A percentile compares a stretch with the other conserved stretches of the same genome.
These are phyloP conservation scores for Penicillium pulvis DNA, from an alignment of 495 filamentous ascomycete genomes.

Conservation along the genomic window DNA sequence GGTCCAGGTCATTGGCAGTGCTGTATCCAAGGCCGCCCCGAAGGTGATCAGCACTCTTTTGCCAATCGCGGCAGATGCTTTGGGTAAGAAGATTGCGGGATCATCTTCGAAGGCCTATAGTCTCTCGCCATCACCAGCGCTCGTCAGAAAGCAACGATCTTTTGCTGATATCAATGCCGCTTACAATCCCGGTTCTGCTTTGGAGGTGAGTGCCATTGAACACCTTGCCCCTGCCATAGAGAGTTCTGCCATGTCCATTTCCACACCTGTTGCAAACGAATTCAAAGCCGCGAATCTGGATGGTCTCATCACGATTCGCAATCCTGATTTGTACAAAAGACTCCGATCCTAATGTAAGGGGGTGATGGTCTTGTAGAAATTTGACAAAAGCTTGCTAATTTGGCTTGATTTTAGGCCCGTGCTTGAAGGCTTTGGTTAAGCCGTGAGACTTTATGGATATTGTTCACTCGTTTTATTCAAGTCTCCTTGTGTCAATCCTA, in stretches of 20 bases:
- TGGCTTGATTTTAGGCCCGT: not conserved
- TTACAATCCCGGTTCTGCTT: not conserved
- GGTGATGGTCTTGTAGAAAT: not conserved
- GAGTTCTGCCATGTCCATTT: not conserved
- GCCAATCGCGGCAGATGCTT: slow-evolving; percentile 3
- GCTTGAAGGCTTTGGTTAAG: not conserved
- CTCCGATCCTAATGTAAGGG: not conserved
- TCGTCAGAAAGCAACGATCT: not conserved
- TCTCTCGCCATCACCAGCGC: not conserved
- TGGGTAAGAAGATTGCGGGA: not conserved
- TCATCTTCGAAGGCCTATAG: not conserved
- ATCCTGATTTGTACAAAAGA: not conserved
- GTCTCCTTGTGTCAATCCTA: not conserved
- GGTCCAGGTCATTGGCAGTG: not conserved
- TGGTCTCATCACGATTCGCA: not conserved
- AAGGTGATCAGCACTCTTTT: slow-evolving; percentile 1
- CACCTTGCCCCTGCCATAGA: not conserved
- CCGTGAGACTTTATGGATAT: not conserved
- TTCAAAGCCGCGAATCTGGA: not conserved
- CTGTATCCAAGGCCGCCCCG: not conserved
- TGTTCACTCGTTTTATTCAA: not conserved
- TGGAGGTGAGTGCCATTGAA: not conserved
- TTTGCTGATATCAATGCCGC: not conserved
- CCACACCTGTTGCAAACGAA: not conserved
- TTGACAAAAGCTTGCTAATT: not conserved